phyloP scores from a whole-genome alignment of 345 rosid species.

The Dipteronia dyeriana region DNA sequence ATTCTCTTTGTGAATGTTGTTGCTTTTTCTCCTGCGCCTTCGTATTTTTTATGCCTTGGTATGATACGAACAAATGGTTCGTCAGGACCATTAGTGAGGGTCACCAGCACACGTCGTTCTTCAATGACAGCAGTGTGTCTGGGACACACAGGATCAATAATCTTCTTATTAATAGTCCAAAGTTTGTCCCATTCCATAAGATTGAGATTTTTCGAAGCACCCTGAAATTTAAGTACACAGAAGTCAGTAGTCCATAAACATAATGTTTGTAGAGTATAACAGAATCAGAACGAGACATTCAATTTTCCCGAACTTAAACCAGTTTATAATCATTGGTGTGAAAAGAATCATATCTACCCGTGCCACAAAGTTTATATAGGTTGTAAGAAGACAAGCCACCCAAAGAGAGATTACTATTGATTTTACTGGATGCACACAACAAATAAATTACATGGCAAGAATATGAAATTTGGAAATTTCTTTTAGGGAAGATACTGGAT shows the following conservation, averaged over 20 bases:
- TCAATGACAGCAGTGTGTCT: too few species aligned
- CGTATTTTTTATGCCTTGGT: too few species aligned
- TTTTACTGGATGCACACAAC: background rate
- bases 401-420: too few species aligned
- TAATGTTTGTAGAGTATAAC: background rate
- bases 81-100: too few species aligned
- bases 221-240: conserved; percentile 27
- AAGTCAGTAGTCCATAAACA: background rate
- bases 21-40: too few species aligned
- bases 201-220: too few species aligned
- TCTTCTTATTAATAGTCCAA: too few species aligned
- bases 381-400: background rate
- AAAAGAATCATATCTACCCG: background rate
- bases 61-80: too few species aligned
- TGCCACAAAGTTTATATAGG: background rate
- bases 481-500: background rate
- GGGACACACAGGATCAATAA: too few species aligned
- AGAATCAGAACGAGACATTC: conserved; percentile 2
- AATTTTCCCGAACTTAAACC: background rate
- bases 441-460: background rate
- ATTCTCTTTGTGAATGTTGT: too few species aligned
- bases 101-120: too few species aligned
- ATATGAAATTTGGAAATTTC: background rate
- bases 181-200: too few species aligned
- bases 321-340: background rate